These are phyloP conservation scores for Pleurotus platypus DNA, from an alignment of 768 basidiomycete species.

Conservation along the genomic window DNA sequence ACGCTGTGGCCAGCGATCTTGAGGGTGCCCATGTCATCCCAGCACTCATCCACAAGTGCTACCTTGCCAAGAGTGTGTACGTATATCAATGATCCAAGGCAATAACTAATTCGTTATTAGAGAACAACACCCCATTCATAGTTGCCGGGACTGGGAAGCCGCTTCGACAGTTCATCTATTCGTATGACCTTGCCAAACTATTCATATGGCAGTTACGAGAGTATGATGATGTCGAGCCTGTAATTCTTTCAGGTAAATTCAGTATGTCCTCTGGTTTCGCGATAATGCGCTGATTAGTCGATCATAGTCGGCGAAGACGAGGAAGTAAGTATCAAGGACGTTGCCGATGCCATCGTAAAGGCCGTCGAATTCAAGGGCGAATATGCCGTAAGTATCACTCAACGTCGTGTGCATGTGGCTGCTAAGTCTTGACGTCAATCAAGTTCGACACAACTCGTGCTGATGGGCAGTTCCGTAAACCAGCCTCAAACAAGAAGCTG, in stretches of 20 bases:
- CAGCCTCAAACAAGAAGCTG: constrained; percentile 90
- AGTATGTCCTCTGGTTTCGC: too few species aligned
- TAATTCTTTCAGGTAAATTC: constrained; percentile 79
- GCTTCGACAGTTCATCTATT: constrained; percentile 96
- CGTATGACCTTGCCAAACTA: constrained; percentile 90
- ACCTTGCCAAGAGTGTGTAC: constrained; percentile 77
- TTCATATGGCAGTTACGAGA: constrained; percentile 92
- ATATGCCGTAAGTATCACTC: constrained; percentile 50
- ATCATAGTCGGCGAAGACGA: constrained; percentile 85
- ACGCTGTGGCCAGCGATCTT: constrained; percentile 56
- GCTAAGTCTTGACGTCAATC: neutral
- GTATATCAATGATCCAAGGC: neutral
- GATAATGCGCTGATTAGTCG: neutral
- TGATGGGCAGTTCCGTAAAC: constrained; percentile 96
- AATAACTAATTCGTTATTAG: constrained; percentile 25
- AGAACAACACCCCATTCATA: constrained; percentile 81
- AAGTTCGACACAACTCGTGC: constrained; percentile 83
- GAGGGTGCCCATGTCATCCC: constrained; percentile 94
- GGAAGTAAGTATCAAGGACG: constrained; percentile 88
- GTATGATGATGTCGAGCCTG: constrained; percentile 88
- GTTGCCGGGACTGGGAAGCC: constrained; percentile 92
- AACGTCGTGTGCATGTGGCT: neutral
- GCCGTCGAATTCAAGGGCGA: constrained; percentile 77
- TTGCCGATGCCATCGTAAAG: constrained; percentile 88
- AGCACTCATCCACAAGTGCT: constrained; percentile 89